Percentiles rank a stretch among this genome's conserved stretches.
phyloP scores from a whole-genome alignment of 2,329 filamentous ascomycete species.

The Phialophora verrucosa region DNA sequence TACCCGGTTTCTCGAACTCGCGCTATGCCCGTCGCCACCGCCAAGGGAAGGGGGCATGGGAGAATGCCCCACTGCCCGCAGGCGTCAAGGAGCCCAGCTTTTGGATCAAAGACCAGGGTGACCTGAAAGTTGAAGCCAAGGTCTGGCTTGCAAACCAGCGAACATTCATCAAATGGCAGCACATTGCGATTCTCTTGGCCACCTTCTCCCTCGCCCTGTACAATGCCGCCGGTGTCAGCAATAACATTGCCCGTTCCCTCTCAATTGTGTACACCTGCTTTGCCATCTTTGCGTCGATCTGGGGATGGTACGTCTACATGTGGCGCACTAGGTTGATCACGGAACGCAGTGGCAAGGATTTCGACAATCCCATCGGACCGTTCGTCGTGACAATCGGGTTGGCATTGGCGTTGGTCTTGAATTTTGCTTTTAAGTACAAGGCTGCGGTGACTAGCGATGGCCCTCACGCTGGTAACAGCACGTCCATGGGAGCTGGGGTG shows the following conservation, averaged over 20 bases:
- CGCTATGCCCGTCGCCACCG: constrained; percentile 69
- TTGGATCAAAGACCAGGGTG: constrained; percentile 94
- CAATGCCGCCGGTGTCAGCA: constrained; percentile 78
- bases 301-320: constrained; percentile 86
- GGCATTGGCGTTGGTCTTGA: constrained; percentile 77
- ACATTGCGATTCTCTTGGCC: constrained; percentile 86
- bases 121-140: constrained; percentile 92
- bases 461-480: neutral
- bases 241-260: constrained; percentile 75
- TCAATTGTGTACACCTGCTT: constrained; percentile 84
- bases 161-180: constrained; percentile 98
- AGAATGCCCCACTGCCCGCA: constrained; percentile 70
- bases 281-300: constrained; percentile 79
- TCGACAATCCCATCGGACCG: constrained; percentile 87
- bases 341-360: constrained; percentile 85
- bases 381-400: constrained; percentile 81
- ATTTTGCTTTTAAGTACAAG: constrained; percentile 77
- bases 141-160: constrained; percentile 99
- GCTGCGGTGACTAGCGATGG: constrained; percentile 24
- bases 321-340: constrained; percentile 78
- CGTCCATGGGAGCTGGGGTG: neutral
- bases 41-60: constrained; percentile 37
- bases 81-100: constrained; percentile 83
- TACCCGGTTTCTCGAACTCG: constrained; percentile 81
- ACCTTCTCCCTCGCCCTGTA: constrained; percentile 83